phyloP scores from a whole-genome alignment of 2,329 filamentous ascomycete species.

The Colletotrichum sp. region DNA sequence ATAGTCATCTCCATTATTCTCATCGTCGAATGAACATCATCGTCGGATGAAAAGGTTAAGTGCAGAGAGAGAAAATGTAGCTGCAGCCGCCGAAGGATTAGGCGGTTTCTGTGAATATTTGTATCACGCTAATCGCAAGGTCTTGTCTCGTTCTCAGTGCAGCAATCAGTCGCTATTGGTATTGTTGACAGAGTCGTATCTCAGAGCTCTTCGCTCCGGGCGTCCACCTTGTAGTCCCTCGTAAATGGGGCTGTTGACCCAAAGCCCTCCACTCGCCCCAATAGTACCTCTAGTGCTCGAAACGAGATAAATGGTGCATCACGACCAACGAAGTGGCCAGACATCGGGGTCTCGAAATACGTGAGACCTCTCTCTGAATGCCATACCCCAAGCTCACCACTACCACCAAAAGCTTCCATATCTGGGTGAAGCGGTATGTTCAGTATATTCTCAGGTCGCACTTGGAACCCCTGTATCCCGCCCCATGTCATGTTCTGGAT shows the following conservation, averaged over 20 bases:
- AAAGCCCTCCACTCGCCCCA: constrained; percentile 67
- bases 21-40: too few relatives aligned
- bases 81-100: not conserved
- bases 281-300: constrained; percentile 75
- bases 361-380: constrained; percentile 80
- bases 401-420: constrained; percentile 48
- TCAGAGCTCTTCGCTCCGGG: not conserved
- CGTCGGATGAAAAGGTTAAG: not conserved
- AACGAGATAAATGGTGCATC: constrained; percentile 73
- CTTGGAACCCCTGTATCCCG: constrained; percentile 72
- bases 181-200: not conserved
- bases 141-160: not conserved
- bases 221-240: not conserved
- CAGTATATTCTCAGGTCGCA: constrained; percentile 63
- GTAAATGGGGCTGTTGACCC: not conserved
- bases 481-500: constrained; percentile 87
- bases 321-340: constrained; percentile 73
- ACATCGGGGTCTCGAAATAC: constrained; percentile 65
- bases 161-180: not conserved
- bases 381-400: constrained; percentile 71
- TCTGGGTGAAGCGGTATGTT: constrained; percentile 65
- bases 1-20: not conserved
- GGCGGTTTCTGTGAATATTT: not conserved
- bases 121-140: not conserved
- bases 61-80: not conserved